phyloP scores from a whole-genome alignment of 495 filamentous ascomycete species.

The Endocarpon pusillum region DNA sequence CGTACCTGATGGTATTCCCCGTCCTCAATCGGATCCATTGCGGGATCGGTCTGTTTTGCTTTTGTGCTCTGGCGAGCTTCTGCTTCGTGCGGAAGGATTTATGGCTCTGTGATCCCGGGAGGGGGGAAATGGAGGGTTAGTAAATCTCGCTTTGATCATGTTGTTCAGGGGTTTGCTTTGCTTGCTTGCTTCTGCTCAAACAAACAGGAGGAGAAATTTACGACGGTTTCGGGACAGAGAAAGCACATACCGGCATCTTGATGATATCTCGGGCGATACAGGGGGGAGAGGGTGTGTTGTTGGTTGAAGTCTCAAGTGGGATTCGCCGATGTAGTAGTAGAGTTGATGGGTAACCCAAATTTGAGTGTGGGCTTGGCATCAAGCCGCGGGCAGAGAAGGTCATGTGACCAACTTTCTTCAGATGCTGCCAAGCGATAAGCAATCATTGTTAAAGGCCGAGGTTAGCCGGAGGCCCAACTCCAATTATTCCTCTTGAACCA shows the following conservation, averaged over 20 bases:
- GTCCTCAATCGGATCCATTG: constrained; percentile 99
- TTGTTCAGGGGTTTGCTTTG: constrained; percentile 2
- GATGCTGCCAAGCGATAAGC: no score
- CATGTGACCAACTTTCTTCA: constrained; percentile 24
- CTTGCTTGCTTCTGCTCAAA: neutral
- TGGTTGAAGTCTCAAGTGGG: constrained; percentile 20
- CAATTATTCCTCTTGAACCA: no score
- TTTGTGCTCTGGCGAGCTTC: constrained; percentile 99
- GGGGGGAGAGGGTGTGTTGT: constrained; percentile 24
- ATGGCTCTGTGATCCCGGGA: constrained; percentile 52
- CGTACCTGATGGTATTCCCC: constrained; percentile 95
- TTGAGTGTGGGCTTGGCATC: constrained; percentile 32
- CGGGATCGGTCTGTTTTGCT: constrained; percentile 97
- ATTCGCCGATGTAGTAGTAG: constrained; percentile 16
- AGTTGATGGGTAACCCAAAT: constrained; percentile 19
- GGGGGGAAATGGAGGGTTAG: constrained; percentile 12
- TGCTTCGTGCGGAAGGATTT: constrained; percentile 99
- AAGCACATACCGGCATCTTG: constrained; percentile 67
- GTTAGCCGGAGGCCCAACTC: no score
- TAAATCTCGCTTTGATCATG: constrained; percentile 4
- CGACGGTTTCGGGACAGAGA: constrained; percentile 1
- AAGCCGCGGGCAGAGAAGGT: constrained; percentile 26
- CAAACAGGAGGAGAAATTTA: constrained; percentile 1
- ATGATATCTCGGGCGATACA: constrained; percentile 38
- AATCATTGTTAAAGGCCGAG: no score